Conservation (phyloP, 2,329 filamentous ascomycete species). For the Pseudopyricularia cyperi region DNA sequence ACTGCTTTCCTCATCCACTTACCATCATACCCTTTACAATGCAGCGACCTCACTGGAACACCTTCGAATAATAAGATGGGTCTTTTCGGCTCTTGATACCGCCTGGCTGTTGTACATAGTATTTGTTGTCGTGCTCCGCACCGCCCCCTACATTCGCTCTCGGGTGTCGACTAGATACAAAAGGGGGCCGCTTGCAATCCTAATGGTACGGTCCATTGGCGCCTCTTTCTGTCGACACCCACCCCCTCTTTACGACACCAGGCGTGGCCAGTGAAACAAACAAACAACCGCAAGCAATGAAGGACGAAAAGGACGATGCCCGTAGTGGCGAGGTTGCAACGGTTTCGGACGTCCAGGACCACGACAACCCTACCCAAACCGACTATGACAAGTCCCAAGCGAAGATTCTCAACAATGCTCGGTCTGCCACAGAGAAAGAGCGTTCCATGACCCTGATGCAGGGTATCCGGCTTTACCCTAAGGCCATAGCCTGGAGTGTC, state of each 20-base stretch:
- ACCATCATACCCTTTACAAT: not conserved
- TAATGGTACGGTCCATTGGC: no score
- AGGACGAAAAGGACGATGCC: not conserved
- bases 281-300: not conserved
- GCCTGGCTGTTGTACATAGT: no score
- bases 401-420: constrained; percentile 30
- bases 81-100: not conserved
- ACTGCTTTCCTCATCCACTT: not conserved
- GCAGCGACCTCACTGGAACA: not conserved
- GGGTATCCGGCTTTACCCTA: constrained; percentile 72
- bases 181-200: not conserved
- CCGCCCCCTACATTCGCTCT: not conserved
- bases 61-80: not conserved
- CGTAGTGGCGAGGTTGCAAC: not conserved
- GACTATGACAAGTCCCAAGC: constrained; percentile 13
- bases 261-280: not conserved
- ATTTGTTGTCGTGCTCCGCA: not conserved
- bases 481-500: constrained; percentile 72
- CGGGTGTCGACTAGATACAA: not conserved
- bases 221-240: not conserved
- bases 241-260: not conserved
- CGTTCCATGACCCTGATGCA: constrained; percentile 61
- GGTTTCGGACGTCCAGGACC: constrained; percentile 6
- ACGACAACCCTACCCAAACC: constrained; percentile 5
- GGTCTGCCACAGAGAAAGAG: constrained; percentile 43